phyloP scores from a whole-genome alignment of 495 filamentous ascomycete species.

The Melanomma pulvis-pyrius region DNA sequence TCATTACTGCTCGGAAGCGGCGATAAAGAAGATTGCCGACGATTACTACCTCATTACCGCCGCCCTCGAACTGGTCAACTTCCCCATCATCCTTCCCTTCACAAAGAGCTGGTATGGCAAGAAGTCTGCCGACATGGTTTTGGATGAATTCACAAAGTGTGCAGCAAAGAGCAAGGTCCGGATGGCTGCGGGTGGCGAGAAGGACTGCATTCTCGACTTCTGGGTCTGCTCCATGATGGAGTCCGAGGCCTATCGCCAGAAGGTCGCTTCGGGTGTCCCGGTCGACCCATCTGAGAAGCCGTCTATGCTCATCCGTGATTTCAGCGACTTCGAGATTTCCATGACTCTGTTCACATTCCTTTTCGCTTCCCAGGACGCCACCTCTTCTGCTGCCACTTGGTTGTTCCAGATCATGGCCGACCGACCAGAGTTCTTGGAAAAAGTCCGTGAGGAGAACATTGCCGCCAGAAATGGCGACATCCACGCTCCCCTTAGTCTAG shows the following conservation, averaged over 20 bases:
- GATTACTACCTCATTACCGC: constrained; percentile 97
- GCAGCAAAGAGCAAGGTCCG: constrained; percentile 89
- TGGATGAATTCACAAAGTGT: constrained; percentile 87
- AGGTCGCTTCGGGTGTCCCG: constrained; percentile 65
- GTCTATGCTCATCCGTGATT: constrained; percentile 75
- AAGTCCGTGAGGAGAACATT: constrained; percentile 90
- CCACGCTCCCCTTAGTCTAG: constrained; percentile 70
- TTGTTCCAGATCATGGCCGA: constrained; percentile 94
- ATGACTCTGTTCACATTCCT: constrained; percentile 97
- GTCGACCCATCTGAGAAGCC: constrained; percentile 78
- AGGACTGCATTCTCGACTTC: constrained; percentile 90
- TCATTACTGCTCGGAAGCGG: constrained; percentile 86
- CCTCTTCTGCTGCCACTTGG: constrained; percentile 90
- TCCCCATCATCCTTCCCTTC: constrained; percentile 95
- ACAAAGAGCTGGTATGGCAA: constrained; percentile 98
- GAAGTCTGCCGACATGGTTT: constrained; percentile 89
- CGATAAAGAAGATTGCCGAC: constrained; percentile 91
- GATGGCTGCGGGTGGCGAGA: constrained; percentile 86
- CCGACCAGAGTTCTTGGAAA: constrained; percentile 85
- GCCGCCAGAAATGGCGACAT: constrained; percentile 75
- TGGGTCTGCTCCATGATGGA: constrained; percentile 88
- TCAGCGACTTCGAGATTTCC: constrained; percentile 89
- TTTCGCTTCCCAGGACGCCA: constrained; percentile 97
- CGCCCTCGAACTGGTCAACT: constrained; percentile 95
- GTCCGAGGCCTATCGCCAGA: constrained; percentile 75